A percentile compares a stretch with the other conserved stretches of the same genome.
These are phyloP conservation scores for Astragalus membranaceus DNA, from an alignment of 306 rosid species.

Conservation along the genomic window DNA sequence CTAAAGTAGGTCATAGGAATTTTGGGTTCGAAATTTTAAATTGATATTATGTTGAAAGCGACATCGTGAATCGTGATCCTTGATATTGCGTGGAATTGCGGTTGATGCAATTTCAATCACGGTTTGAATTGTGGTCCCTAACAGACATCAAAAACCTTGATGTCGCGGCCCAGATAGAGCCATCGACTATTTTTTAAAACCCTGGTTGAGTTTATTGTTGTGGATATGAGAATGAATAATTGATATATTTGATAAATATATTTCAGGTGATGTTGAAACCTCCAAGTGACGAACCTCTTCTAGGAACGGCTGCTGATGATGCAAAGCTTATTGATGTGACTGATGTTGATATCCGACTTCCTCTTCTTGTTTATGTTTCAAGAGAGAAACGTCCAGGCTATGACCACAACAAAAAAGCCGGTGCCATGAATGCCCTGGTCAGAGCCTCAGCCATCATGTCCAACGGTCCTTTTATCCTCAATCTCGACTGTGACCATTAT, in stretches of 20 bases:
- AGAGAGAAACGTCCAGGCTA: constrained; percentile 96
- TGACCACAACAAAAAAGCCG: constrained; percentile 95
- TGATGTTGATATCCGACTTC: constrained; percentile 84
- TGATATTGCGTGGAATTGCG: too few species aligned
- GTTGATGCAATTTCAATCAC: neutral
- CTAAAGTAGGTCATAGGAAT: neutral
- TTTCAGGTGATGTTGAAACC: constrained; percentile 97
- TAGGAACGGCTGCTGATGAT: constrained; percentile 58
- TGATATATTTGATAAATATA: neutral
- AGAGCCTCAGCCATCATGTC: constrained; percentile 94
- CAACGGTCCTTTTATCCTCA: constrained; percentile 88
- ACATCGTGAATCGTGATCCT: too few species aligned
- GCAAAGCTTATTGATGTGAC: constrained; percentile 57
- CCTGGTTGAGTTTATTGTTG: neutral
- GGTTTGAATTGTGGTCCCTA: neutral
- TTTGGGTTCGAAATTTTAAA: too few species aligned
- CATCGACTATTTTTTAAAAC: neutral
- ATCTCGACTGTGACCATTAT: constrained; percentile 90
- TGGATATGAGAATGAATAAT: constrained; percentile 5
- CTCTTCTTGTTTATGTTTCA: constrained; percentile 89
- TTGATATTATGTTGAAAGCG: too few species aligned
- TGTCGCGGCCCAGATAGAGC: neutral
- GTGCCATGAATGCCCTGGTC: constrained; percentile 94
- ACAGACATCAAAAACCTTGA: neutral
- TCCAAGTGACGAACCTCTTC: constrained; percentile 88